A percentile compares a stretch with the other conserved stretches of the same genome.
These are phyloP conservation scores for Penicillium lagena DNA, from an alignment of 495 filamentous ascomycete genomes.

Conservation along the genomic window DNA sequence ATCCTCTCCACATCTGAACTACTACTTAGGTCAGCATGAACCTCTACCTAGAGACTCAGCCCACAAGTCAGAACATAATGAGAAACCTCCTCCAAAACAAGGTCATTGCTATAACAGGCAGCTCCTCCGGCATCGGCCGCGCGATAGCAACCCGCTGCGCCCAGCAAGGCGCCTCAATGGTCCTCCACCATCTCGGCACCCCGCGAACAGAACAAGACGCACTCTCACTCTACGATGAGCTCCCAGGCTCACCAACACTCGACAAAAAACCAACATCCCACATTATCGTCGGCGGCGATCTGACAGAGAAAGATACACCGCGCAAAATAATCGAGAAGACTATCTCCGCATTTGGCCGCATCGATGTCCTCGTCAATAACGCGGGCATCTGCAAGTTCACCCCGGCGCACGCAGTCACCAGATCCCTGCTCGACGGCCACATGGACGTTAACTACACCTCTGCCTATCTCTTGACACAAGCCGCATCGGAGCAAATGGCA, in stretches of 20 bases:
- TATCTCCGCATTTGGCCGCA: conserved; percentile 2
- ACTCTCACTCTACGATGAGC: neutral
- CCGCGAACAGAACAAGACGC: neutral
- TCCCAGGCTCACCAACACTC: too few species aligned
- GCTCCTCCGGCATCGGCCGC: conserved; percentile 4
- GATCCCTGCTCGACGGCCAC: neutral
- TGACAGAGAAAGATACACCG: neutral
- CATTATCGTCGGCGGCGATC: neutral
- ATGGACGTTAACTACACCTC: conserved; percentile 1
- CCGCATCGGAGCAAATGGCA: neutral
- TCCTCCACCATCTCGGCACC: conserved; percentile 1
- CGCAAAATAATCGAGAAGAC: neutral
- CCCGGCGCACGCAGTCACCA: neutral
- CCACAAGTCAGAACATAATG: too few species aligned
- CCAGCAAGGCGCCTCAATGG: neutral
- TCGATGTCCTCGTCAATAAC: conserved; percentile 21
- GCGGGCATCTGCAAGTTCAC: conserved; percentile 12
- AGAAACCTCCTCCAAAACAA: too few species aligned
- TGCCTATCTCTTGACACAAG: conserved; percentile 1
- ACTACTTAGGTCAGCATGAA: too few species aligned
- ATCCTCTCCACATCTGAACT: too few species aligned
- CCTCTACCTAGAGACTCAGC: too few species aligned
- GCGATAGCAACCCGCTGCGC: neutral
- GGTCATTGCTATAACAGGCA: conserved; percentile 1
- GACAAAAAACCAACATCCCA: too few species aligned